phyloP scores from a whole-genome alignment of 306 rosid species.

The Prunus fruticosa region DNA sequence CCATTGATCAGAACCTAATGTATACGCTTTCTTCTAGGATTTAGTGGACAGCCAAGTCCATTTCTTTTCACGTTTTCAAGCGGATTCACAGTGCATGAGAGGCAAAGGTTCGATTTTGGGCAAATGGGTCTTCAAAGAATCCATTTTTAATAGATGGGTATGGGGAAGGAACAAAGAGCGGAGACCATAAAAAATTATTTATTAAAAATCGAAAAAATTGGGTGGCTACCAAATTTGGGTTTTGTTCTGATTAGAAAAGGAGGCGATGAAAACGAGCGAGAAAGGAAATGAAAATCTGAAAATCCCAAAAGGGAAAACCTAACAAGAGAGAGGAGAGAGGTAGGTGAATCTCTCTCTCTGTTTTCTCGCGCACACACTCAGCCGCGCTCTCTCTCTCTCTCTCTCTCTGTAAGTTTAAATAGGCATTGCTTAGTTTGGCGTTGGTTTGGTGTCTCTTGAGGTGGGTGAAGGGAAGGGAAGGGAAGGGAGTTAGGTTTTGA shows the following conservation, averaged over 20 bases:
- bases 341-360: conserved; percentile 30
- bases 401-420: background rate
- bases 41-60: conserved; percentile 9
- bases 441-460: background rate
- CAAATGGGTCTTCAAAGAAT: conserved; percentile 3
- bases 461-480: background rate
- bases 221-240: conserved; percentile 2
- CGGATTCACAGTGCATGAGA: conserved; percentile 4
- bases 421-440: background rate
- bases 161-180: background rate
- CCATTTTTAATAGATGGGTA: conserved; percentile 12
- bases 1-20: conserved; percentile 58
- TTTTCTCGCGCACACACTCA: background rate
- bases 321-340: conserved; percentile 6
- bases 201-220: background rate
- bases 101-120: conserved; percentile 16
- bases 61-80: conserved; percentile 11
- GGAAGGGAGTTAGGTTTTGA: background rate
- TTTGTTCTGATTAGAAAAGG: background rate
- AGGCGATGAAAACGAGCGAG: conserved; percentile 20
- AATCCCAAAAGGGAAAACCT: background rate
- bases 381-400: background rate
- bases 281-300: background rate
- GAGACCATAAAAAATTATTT: background rate
- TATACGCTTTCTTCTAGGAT: conserved; percentile 7